A percentile compares a stretch with the other conserved stretches of the same genome.
These are phyloP conservation scores for Nicotiana undulata DNA, from an alignment of 257 asterid species.

Conservation along the genomic window DNA sequence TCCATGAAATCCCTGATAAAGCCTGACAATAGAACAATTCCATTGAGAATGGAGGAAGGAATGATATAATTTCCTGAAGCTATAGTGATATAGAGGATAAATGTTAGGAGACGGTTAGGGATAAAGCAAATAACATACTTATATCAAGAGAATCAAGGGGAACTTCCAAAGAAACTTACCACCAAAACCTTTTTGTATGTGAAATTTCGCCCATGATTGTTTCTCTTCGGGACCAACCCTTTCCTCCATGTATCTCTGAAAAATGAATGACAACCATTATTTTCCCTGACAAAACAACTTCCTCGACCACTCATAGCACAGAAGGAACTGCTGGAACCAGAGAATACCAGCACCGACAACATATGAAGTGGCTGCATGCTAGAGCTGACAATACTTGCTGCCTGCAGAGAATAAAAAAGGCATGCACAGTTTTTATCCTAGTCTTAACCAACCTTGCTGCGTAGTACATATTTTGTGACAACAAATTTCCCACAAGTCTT, in stretches of 20 bases:
- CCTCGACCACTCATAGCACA: background rate
- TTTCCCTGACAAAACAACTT: background rate
- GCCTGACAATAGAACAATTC: background rate
- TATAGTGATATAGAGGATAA: background rate
- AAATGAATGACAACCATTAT: background rate
- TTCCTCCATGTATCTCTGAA: conserved; percentile 50
- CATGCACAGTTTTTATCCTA: background rate
- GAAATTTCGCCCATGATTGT: conserved; percentile 34
- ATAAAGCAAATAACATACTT: background rate
- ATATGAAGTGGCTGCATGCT: conserved; percentile 80
- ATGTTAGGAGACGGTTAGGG: background rate
- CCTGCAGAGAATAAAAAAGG: conserved; percentile 28
- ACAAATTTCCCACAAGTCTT: background rate
- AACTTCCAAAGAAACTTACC: conserved; percentile 33
- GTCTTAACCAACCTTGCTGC: background rate
- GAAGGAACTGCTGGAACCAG: background rate
- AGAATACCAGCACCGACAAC: conserved; percentile 47
- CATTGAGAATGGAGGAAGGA: background rate
- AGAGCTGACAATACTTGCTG: conserved; percentile 61
- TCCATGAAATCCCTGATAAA: background rate
- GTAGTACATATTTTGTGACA: background rate
- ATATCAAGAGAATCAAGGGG: background rate
- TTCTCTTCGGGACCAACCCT: conserved; percentile 49
- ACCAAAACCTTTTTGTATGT: conserved; percentile 47
- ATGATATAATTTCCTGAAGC: conserved; percentile 1